Conservation (phyloP, 805 yeast species). For the Candida arabinofermentans region DNA sequence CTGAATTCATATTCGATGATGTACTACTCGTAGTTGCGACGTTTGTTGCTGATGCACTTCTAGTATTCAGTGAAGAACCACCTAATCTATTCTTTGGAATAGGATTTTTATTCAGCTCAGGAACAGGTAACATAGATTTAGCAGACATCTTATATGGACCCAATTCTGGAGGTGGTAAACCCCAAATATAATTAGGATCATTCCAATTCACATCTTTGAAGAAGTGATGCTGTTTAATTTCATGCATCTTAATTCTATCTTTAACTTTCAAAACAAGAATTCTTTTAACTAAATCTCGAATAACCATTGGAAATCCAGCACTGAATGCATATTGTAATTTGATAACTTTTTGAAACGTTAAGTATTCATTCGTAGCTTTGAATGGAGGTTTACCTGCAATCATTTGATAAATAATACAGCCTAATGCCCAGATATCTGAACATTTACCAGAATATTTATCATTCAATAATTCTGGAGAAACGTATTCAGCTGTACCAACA, state of each 20-base stretch:
- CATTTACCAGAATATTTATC: constrained; percentile 64
- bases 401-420: constrained; percentile 58
- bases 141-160: constrained; percentile 74
- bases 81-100: constrained; percentile 10
- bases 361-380: constrained; percentile 76
- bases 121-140: constrained; percentile 73
- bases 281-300: constrained; percentile 70
- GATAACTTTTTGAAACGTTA: constrained; percentile 77
- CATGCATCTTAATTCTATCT: constrained; percentile 53
- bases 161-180: constrained; percentile 52
- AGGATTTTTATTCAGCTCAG: constrained; percentile 37
- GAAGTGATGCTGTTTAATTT: constrained; percentile 61
- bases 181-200: constrained; percentile 56
- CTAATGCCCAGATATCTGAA: constrained; percentile 60
- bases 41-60: constrained; percentile 7
- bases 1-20: constrained; percentile 2
- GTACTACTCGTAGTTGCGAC: constrained; percentile 6
- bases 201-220: constrained; percentile 53
- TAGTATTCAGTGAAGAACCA: background rate
- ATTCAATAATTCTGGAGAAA: constrained; percentile 74
- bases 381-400: constrained; percentile 73
- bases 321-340: constrained; percentile 78
- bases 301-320: constrained; percentile 74
- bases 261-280: constrained; percentile 62
- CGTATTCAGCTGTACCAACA: constrained; percentile 85